Percentiles rank a stretch among this genome's conserved stretches.
These are phyloP conservation scores for Elongisporangium senticosum DNA, from an alignment of 352 stramenopile genomes.

Conservation along the genomic window DNA sequence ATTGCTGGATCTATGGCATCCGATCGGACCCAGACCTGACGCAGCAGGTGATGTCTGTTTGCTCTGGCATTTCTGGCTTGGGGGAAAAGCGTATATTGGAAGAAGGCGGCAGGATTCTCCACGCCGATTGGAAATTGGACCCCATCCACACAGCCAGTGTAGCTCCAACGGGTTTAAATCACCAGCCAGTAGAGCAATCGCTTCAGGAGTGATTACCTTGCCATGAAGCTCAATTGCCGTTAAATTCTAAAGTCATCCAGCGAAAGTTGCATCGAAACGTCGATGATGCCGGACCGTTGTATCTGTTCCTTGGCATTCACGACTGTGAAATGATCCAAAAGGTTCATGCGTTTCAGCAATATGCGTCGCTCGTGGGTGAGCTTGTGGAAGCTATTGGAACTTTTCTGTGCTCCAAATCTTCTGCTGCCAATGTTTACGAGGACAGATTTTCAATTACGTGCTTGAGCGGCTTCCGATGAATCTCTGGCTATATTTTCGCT, in stretches of 20 bases:
- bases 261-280: background rate
- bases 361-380: slow-evolving; percentile 13
- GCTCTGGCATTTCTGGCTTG: slow-evolving; percentile 27
- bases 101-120: slow-evolving; percentile 21
- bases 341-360: slow-evolving; percentile 8
- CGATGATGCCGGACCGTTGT: slow-evolving; percentile 7
- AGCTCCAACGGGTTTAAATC: slow-evolving; percentile 12
- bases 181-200: slow-evolving; percentile 14
- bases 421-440: slow-evolving; percentile 22
- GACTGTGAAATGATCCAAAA: slow-evolving; percentile 24
- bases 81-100: slow-evolving; percentile 30
- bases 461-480: slow-evolving; percentile 16
- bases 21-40: slow-evolving; percentile 18
- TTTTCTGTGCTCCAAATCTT: slow-evolving; percentile 14
- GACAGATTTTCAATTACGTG: slow-evolving; percentile 19
- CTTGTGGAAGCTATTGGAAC: slow-evolving; percentile 12
- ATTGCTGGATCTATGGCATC: slow-evolving; percentile 8
- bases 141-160: slow-evolving; percentile 13
- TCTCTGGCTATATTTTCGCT: slow-evolving; percentile 8
- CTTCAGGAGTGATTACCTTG: too few relatives aligned
- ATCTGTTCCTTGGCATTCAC: slow-evolving; percentile 30
- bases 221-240: too few relatives aligned
- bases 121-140: slow-evolving; percentile 12
- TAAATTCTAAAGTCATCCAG: background rate
- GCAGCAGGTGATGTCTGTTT: slow-evolving; percentile 17